A percentile compares a stretch with the other conserved stretches of the same genome.
Evolutionary conservation across 176 grass and related monocot species (phyloP).

Genomic region (Bolboschoenus planiculmis): DNA sequence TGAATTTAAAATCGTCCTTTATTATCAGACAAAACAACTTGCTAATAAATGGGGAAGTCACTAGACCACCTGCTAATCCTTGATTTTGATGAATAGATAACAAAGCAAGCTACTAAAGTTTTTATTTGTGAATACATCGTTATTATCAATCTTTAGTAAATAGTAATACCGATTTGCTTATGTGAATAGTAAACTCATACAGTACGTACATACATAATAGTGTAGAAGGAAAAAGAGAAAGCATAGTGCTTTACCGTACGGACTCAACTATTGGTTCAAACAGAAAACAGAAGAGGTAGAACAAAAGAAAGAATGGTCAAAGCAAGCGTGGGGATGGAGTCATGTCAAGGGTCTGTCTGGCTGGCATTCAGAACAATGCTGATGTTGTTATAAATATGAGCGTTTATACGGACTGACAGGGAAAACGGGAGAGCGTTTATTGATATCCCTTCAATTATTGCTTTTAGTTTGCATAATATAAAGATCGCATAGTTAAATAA

Average conservation of each 20-base stretch:
- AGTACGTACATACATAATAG: neutral
- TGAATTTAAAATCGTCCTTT: neutral
- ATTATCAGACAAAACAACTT: neutral
- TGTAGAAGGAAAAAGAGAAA: neutral
- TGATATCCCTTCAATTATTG: neutral
- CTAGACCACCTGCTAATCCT: neutral
- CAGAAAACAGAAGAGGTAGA: neutral
- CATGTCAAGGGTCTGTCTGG: conserved; percentile 6
- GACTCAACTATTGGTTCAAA: neutral
- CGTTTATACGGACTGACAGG: neutral
- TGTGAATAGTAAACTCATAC: neutral
- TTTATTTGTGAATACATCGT: neutral
- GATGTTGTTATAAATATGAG: neutral
- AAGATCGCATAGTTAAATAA: neutral
- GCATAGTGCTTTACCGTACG: neutral
- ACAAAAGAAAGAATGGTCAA: neutral
- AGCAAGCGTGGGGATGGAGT: neutral
- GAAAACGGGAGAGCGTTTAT: neutral
- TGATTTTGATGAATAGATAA: neutral
- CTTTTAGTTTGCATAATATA: neutral
- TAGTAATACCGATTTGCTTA: neutral
- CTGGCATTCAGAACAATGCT: neutral
- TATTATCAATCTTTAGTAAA: neutral
- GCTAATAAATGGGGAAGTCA: neutral
- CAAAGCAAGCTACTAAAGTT: neutral